Evolutionary conservation across 176 grass and related monocot species (phyloP), one percentile per base, ranked within the genome.

Genomic region (Bonia amplexicaulis): DNA sequence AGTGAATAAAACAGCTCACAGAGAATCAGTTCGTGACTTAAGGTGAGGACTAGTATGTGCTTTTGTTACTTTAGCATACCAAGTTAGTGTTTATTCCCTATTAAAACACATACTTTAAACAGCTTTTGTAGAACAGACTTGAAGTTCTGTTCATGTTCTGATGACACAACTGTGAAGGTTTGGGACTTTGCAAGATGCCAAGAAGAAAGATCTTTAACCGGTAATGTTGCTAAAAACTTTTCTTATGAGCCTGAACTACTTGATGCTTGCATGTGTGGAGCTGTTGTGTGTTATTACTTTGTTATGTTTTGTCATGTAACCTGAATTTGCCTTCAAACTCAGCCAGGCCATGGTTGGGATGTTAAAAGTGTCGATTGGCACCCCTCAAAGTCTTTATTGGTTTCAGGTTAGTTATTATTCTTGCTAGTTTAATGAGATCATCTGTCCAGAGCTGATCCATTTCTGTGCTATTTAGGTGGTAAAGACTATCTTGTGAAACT

Each of bases 161-260:
- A 99, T 73, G 96, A 99, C 82, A 94, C 91, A 51, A 99, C 96
- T 66, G 91, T 99, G 77, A 99, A 96, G 66, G 96, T 99, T 81
- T 99, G 96, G 96, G 96, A 99, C 81, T 99, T 99, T 45, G 93
- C 96, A 62, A 99, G 96, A 88, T 99, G 96, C 86, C 96, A 99
- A 85, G 96, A 99, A 86, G 96, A 99, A 88, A 95, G 87, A 89
- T 99, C 96, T 57, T 92, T 99, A 83, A 92, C 91, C 84, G 96
- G 96, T 99, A 99, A 99, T 96, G 93, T 96, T 95, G 69, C 75
- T 79, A 71, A 71, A 65, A 71, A 65, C 52, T 86, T 70, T 78
- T 85, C 48, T 60, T 81, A 57, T 77, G 48, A 47, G 59, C 77
- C 20, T 41, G 33, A 71, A 83, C 46, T 80, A 23, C 76, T 78